Percentiles rank a stretch among this genome's conserved stretches.
Evolutionary conservation across 2,329 filamentous ascomycete species (phyloP).

Genomic region (Sclerotinia borealis): DNA sequence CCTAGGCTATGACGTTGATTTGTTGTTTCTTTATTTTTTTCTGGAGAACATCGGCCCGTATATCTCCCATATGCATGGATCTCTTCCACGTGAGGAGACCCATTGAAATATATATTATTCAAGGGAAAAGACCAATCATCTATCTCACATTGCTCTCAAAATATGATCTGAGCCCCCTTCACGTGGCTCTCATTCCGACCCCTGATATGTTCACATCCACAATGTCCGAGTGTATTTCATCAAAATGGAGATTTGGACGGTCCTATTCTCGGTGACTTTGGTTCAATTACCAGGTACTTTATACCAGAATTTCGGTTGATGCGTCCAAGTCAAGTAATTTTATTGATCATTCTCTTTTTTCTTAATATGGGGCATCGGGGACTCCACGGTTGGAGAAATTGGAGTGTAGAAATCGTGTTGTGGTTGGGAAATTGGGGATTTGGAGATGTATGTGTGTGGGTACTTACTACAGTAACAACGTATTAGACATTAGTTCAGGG

Average conservation of each 20-base stretch:
- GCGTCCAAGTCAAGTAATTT: background rate
- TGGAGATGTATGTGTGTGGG: background rate
- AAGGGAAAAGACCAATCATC: background rate
- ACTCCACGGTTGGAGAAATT: conserved; percentile 1
- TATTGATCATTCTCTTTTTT: no score
- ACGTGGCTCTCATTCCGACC: no score
- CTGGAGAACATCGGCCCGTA: background rate
- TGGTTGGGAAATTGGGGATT: background rate
- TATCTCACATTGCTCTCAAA: no score
- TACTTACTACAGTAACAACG: no score
- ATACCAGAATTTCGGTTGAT: background rate
- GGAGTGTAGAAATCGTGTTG: background rate
- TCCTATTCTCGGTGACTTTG: conserved; percentile 1
- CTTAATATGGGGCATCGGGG: background rate
- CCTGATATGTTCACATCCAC: background rate
- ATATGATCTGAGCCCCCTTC: no score
- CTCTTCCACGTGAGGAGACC: background rate
- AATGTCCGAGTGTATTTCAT: background rate
- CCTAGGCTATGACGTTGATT: background rate
- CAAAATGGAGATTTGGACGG: background rate
- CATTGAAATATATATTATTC: background rate
- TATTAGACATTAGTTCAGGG: background rate
- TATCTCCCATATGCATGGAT: background rate
- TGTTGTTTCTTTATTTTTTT: background rate
- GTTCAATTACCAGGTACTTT: background rate